Base-by-base conservation (phyloP, 257 asterid species). In the Solanum microdontum region DNA sequence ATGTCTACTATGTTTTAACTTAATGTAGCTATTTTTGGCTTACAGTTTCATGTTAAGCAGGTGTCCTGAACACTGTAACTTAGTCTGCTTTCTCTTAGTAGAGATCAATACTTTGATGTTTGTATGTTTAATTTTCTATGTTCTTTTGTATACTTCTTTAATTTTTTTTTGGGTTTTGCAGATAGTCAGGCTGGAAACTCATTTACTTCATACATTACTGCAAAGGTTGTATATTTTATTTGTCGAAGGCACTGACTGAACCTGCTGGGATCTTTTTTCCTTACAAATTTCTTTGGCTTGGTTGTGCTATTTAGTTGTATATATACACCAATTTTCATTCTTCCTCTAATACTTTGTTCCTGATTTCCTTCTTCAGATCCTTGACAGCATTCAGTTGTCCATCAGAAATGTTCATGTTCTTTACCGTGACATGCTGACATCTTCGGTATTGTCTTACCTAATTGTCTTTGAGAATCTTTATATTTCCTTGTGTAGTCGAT, bases 181-280 rank as follows among this genome's bases (percentile, higher is more conserved):
- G 99, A 95, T 89, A 94, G 92, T 91, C 97, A 91, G 91, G 92
- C 98, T 79, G 99, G 99, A 84, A 94, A 93, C 88, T 97, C 98
- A 83, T 95, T 95, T 90, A 90, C 86, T 79, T 97, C 99, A 45
- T 93, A 97, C 91, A 95, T 97, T 87, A 94, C 98, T 87, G 98
- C 98, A 43, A 94, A 94, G 99, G 98, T 96, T 92, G 90, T 87
- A 73, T 51, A 28, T 19, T 74, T 88, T 90, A 74, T 26, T 87
- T 89, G 85, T 86, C 32, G 39, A 80, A 80, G 68, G 66, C 84
- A 8, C 66, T 80, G 84, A 26, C 32, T 45, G 66, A 6, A 15
- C 84, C 28, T 45, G 64, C 24, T 43, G 66, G 37, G 84, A 14
- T 43, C 17, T 80, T 28, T 26, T 28, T 28, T 45, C 17, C 34